Evolutionary conservation across 129 eudicot species (phyloP).

Genomic region (Glebionis coronaria): DNA sequence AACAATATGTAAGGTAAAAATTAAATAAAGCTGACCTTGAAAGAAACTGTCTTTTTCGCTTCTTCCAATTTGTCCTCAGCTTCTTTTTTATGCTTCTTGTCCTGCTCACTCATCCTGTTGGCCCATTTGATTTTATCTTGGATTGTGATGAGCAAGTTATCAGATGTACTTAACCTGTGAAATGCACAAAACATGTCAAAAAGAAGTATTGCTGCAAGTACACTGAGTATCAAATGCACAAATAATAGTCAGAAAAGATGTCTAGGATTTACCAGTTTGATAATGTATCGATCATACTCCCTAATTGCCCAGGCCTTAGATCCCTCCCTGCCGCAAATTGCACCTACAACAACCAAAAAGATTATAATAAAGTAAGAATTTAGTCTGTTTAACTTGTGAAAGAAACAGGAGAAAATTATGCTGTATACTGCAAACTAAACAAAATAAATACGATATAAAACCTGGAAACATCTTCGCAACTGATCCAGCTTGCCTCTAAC

Average conservation of each 20-base stretch:
- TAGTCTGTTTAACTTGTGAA: background rate
- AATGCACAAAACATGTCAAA: slow-evolving; percentile 21
- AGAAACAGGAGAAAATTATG: background rate
- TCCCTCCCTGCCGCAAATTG: slow-evolving; percentile 98
- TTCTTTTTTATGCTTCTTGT: slow-evolving; percentile 72
- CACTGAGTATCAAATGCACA: slow-evolving; percentile 3
- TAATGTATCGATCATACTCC: slow-evolving; percentile 68
- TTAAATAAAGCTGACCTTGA: slow-evolving; percentile 59
- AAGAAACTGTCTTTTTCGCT: slow-evolving; percentile 68
- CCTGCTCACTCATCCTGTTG: slow-evolving; percentile 72
- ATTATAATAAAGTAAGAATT: slow-evolving; percentile 9
- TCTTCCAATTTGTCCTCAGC: slow-evolving; percentile 68
- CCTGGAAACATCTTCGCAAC: slow-evolving; percentile 85
- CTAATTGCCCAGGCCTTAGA: slow-evolving; percentile 77
- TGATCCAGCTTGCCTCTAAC: slow-evolving; percentile 94
- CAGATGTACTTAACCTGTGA: slow-evolving; percentile 74
- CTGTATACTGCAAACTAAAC: background rate
- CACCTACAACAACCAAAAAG: slow-evolving; percentile 45
- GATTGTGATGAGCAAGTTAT: slow-evolving; percentile 62
- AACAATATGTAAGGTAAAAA: background rate
- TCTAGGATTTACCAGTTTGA: slow-evolving; percentile 51
- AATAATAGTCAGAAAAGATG: slow-evolving; percentile 5
- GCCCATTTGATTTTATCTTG: slow-evolving; percentile 98
- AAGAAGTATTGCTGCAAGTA: background rate
- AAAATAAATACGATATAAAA: slow-evolving; percentile 9